Base-by-base conservation (phyloP, 2,329 filamentous ascomycete species). In the Xylaria sp. region DNA sequence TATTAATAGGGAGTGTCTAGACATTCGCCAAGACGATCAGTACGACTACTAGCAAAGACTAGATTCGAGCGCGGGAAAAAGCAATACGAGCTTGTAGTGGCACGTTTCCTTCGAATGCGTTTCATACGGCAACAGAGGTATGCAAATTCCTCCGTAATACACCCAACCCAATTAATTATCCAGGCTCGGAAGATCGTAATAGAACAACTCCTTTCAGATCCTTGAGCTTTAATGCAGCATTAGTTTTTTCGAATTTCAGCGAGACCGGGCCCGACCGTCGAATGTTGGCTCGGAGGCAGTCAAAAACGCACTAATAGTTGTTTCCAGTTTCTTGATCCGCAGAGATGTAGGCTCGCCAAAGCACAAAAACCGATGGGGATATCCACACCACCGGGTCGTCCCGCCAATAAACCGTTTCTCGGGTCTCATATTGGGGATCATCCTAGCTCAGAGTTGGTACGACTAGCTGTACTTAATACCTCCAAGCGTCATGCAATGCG, bases 361-460 rank as follows among this genome's bases (percentile, higher is more conserved):
- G 62, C 64, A 70, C 69, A 62, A 66, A 62, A 66, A 54, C 51
- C 15, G 59, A 66, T 56, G 59, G 63, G 68, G 57, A 65, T 69
- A 71, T 69, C 70, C 70, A 72, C 70, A 66, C 68, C 66, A 68
- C 60, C 70, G 70, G 70, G 65, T 65, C 70, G 66, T 72, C 68
- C 70, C 70, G 70, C 70, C 68, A 71, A 72, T 72, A 56, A 65
- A 65, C 51, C 69, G 57, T 66, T 67, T 63, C 65, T 63, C 63
- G 65, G 70, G 63, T 68, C 63, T 66, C 56, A 51, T 51, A 44
- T 44, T 54, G n/a, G 67, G 66, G 54, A 23, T 40, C 33, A 70
- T 70, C 67, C 59, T 61, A 56, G 65, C 65, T 53, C 28, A 60
- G 49, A 48, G 58, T 60, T 63, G 53, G 66, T 63, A 65, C 68